Percentiles rank a stretch among this genome's conserved stretches.
These are phyloP conservation scores for Malus hybrid DNA, from an alignment of 331 rosid genomes.

Conservation along the genomic window DNA sequence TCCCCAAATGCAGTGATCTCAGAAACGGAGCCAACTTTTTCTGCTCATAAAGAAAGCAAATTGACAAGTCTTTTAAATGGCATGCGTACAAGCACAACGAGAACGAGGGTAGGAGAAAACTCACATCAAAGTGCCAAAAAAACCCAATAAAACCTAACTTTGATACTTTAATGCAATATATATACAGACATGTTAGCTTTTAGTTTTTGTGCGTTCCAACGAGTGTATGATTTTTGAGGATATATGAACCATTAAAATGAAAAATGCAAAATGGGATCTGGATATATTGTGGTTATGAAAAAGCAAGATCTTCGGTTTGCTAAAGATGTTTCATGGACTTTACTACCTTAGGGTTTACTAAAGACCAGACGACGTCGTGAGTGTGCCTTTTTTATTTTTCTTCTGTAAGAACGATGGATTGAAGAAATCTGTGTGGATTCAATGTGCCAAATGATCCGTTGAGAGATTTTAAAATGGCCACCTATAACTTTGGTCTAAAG, in stretches of 20 bases:
- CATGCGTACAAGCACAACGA: background rate
- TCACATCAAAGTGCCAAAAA: background rate
- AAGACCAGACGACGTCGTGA: background rate
- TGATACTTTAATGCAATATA: background rate
- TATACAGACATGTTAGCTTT: background rate
- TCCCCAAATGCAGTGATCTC: slow-evolving; percentile 4
- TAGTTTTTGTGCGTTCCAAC: background rate
- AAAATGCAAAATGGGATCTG: background rate
- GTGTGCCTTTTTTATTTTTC: background rate
- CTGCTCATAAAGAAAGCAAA: background rate
- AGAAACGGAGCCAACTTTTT: background rate
- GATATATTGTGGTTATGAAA: background rate
- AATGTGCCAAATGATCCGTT: background rate
- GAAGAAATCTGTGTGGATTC: background rate
- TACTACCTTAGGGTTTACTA: background rate
- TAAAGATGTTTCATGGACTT: no score
- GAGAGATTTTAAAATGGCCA: background rate
- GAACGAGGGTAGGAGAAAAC: background rate
- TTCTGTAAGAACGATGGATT: background rate
- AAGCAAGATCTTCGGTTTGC: background rate
- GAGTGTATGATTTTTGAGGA: background rate
- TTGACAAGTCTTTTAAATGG: background rate
- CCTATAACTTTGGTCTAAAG: background rate
- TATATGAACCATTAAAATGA: background rate
- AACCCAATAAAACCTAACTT: background rate